Evolutionary conservation across 768 basidiomycete genomes (phyloP), one percentile per base, ranked within the genome.

Genomic region (Strobilomyces dryophilus): DNA sequence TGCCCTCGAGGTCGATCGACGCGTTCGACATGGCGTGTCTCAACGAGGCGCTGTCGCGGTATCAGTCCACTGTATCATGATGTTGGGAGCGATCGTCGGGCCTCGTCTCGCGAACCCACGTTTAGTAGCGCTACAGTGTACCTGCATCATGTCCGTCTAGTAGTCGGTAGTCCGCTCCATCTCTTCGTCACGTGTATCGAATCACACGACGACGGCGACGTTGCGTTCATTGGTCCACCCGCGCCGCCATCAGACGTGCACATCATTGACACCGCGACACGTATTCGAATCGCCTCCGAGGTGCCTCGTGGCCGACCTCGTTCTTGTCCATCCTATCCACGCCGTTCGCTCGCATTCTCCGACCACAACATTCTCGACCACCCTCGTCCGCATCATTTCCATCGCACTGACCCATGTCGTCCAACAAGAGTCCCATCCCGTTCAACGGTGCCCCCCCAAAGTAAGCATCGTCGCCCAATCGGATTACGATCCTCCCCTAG

Each of bases 381-480:
- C 24, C 35, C 20, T 37, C 40, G 17, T 45, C 54, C 11, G 24
- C 27, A 39, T 47, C 48, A 31, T 50, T 8, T 47, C 37, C 43
- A 55, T 61, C 61, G 43, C 26, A 41, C 5, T n/a, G 3, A 11
- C 26, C 32, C 56, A 69, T 71, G 68, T 71, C 68, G n/a, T 69
- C 69, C 15, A 67, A 48, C 59, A 69, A 71, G 58, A 64, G 69
- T 32, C 66, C 63, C 17, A 67, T 49, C 46, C 51, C 69, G 10
- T 69, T 57, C 51, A 69, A 69, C 5, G 68, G 68, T 24, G 68
- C 68, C 31, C 68, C 68, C 14, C 68, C 68, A 44, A 69, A 69
- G 68, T 69, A 54, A 71, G 69, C 42, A 37, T 45, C 21, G 45
- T 57, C 24, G 12, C 11, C 43, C 15, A 43, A 37, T 49, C 42